Percentiles rank a stretch among this genome's conserved stretches.
Evolutionary conservation across 2,329 filamentous ascomycete genomes (phyloP).

Genomic region (Camillea tinctor): DNA sequence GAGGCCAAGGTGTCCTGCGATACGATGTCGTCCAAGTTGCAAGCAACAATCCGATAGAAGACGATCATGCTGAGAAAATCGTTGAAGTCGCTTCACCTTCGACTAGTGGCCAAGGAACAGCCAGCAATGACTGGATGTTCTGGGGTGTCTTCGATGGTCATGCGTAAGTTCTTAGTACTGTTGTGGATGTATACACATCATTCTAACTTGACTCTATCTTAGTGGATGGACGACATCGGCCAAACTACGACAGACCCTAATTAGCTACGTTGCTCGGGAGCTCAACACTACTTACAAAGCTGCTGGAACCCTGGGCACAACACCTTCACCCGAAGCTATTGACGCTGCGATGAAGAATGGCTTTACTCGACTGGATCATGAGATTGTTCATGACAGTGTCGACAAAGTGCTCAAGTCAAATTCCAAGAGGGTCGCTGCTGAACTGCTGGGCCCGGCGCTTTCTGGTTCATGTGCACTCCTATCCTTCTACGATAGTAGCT

Average conservation of each 20-base stretch:
- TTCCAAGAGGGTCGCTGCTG: constrained; percentile 86
- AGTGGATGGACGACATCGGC: constrained; percentile 98
- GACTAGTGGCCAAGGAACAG: constrained; percentile 35
- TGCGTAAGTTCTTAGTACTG: constrained; percentile 57
- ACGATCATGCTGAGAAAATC: constrained; percentile 97
- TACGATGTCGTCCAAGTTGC: constrained; percentile 95
- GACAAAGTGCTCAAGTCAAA: constrained; percentile 86
- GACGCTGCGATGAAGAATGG: constrained; percentile 90
- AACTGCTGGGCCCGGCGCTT: constrained; percentile 86
- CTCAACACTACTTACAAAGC: constrained; percentile 89
- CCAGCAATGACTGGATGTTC: constrained; percentile 94
- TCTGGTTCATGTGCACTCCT: constrained; percentile 97
- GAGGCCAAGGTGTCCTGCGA: constrained; percentile 86
- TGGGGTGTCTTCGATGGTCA: constrained; percentile 99
- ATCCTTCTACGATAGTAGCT: constrained; percentile 90
- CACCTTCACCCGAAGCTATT: constrained; percentile 76
- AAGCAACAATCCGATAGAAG: constrained; percentile 96
- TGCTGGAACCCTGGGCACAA: constrained; percentile 54
- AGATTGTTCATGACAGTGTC: constrained; percentile 92
- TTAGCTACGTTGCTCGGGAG: constrained; percentile 89
- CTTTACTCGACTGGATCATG: constrained; percentile 84
- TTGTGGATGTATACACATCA: not conserved
- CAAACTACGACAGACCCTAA: constrained; percentile 87
- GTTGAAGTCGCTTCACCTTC: constrained; percentile 75
- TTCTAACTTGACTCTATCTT: constrained; percentile 19